Base-by-base conservation (phyloP, 352 stramenopile species). In the Globisporangium barbulae region DNA sequence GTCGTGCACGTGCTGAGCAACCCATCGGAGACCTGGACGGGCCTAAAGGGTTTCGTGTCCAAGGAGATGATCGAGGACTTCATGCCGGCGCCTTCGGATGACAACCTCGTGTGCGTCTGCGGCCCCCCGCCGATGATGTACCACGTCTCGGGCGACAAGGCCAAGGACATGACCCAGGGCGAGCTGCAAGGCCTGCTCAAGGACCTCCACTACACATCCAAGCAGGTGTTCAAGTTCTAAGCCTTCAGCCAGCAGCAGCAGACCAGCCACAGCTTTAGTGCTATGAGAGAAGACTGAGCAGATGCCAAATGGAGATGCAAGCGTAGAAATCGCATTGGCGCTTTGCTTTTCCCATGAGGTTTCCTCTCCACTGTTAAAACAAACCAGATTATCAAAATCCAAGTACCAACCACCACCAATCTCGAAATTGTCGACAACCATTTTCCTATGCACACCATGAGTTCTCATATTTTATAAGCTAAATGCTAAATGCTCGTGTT, bases 121-220 rank as follows among this genome's bases (percentile, higher is more conserved):
- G 91, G 91, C 15, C 91, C 91, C 22, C 90, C 83, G 12, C 79
- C 85, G 21, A 94, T 97, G 81, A 96, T 96, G 89, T 89, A 94
- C 72, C 81, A 93, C 64, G 65, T 97, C 53, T 96, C 83, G 44
- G 88, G 90, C 55, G 76, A 92, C 72, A 95, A 96, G 74, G 83
- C 82, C 35, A 86, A 90, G 74, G 88, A 97, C 75, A 89, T 70
- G 52, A 82, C 74, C 44, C 90, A 97, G 73, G 90, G 90, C 56
- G 79, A 93, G 57, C 69, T 97, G 39, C 80, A 90, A 56, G 90
- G 90, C 31, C 58, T 94, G 58, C 76, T 97, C 37, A 96, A 97
- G 71, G 77, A 89, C 12, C 74, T 92, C 37, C 73, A 90, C 55
- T 94, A 93, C 76, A 85, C 81, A 58, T 81, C 68, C 49, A 89